phyloP scores from a whole-genome alignment of 306 rosid genomes.

The Malus asiatica region DNA sequence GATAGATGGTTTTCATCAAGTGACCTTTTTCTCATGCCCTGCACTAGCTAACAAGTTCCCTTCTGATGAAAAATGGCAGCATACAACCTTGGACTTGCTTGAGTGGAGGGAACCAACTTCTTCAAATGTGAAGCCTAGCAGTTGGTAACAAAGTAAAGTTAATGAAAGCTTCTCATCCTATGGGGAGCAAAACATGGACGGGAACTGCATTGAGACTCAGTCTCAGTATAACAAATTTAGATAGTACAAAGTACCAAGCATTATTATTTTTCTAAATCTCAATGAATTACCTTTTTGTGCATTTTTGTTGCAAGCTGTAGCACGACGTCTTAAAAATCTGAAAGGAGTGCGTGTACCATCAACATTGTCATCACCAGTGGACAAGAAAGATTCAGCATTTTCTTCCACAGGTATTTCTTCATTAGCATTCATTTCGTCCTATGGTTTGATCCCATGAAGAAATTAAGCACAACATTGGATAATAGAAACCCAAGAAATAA shows the following conservation, averaged over 20 bases:
- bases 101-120: conserved; percentile 42
- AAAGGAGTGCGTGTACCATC: conserved; percentile 27
- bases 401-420: conserved; percentile 17
- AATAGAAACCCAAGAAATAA: conserved; percentile 3
- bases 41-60: conserved; percentile 53
- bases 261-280: background rate
- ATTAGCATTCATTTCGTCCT: conserved; percentile 25
- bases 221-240: background rate
- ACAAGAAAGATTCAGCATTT: conserved; percentile 31
- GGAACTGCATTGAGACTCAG: background rate
- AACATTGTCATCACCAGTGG: conserved; percentile 31
- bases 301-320: conserved; percentile 11
- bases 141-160: background rate
- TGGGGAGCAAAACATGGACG: too few species aligned
- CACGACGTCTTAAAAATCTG: conserved; percentile 26
- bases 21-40: conserved; percentile 59
- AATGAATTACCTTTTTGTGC: conserved; percentile 30
- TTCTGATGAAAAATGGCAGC: conserved; percentile 62
- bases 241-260: background rate
- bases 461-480: conserved; percentile 9
- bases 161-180: background rate
- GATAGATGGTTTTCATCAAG: conserved; percentile 4
- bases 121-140: conserved; percentile 38
- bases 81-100: conserved; percentile 36
- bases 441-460: conserved; percentile 12